Evolutionary conservation across 2,329 filamentous ascomycete genomes (phyloP).

Genomic region (Incumbomyces lentus): DNA sequence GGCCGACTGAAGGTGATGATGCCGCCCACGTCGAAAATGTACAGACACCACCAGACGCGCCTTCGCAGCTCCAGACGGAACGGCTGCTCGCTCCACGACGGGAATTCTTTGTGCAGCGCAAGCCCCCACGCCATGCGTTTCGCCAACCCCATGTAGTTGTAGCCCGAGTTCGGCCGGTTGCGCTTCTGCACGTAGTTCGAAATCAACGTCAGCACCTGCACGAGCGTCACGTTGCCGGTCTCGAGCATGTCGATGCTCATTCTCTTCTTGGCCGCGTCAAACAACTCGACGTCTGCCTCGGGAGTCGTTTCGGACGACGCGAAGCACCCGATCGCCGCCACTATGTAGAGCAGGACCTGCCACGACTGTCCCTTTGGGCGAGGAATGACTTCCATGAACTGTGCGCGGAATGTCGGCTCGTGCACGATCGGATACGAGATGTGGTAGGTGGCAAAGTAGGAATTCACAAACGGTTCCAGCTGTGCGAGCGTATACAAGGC

Average conservation of each 20-base stretch:
- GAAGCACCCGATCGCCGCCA: slow-evolving; percentile 22
- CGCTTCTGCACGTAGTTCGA: slow-evolving; percentile 43
- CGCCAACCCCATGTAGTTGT: slow-evolving; percentile 41
- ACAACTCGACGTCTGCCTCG: slow-evolving; percentile 8
- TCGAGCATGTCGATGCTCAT: slow-evolving; percentile 24
- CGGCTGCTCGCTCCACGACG: slow-evolving; percentile 9
- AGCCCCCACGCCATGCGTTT: slow-evolving; percentile 41
- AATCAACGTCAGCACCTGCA: slow-evolving; percentile 26
- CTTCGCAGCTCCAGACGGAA: slow-evolving; percentile 9
- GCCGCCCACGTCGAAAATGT: slow-evolving; percentile 13
- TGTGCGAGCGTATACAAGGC: slow-evolving; percentile 7
- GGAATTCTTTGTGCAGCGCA: slow-evolving; percentile 37
- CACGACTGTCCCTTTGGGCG: slow-evolving; percentile 17
- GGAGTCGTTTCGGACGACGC: slow-evolving; percentile 12
- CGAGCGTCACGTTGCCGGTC: slow-evolving; percentile 24
- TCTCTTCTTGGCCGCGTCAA: slow-evolving; percentile 17
- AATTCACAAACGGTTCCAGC: slow-evolving; percentile 17
- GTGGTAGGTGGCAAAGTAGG: slow-evolving; percentile 23
- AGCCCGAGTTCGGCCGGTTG: slow-evolving; percentile 41
- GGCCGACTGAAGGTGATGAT: slow-evolving; percentile 13
- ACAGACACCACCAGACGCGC: slow-evolving; percentile 12
- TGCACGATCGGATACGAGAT: slow-evolving; percentile 23
- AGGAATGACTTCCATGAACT: slow-evolving; percentile 12
- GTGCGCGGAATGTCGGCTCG: slow-evolving; percentile 22
- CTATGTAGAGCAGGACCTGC: slow-evolving; percentile 20